Evolutionary conservation across 2,329 filamentous ascomycete species (phyloP).

Genomic region (Sclerotinia borealis): DNA sequence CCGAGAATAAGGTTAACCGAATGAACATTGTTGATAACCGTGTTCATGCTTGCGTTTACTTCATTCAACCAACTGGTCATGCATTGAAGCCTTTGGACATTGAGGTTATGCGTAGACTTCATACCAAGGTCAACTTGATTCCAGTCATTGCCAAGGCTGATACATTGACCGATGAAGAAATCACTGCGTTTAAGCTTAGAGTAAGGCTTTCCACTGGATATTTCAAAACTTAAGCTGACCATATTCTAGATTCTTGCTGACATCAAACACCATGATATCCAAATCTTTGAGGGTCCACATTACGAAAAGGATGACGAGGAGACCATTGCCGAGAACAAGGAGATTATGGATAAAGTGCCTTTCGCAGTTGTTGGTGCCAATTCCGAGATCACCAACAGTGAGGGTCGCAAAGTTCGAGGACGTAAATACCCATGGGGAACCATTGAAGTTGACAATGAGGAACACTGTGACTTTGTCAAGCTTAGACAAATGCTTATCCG

Average conservation of each 20-base stretch:
- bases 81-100: constrained; percentile 97
- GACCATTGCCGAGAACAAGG: constrained; percentile 99
- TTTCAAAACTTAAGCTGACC: constrained; percentile 14
- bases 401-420: constrained; percentile 92
- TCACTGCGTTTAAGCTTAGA: constrained; percentile 88
- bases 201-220: constrained; percentile 51
- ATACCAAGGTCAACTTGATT: constrained; percentile 99
- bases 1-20: constrained; percentile 99
- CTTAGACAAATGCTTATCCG: constrained; percentile 99
- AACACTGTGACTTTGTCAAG: constrained; percentile 99
- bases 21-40: constrained; percentile 99
- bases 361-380: constrained; percentile 98
- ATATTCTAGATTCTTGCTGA: constrained; percentile 80
- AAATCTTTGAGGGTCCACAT: constrained; percentile 97
- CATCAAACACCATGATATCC: constrained; percentile 94
- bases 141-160: constrained; percentile 98
- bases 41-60: constrained; percentile 98
- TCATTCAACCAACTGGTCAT: constrained; percentile 98
- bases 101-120: constrained; percentile 97
- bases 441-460: constrained; percentile 99
- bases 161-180: constrained; percentile 95
- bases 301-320: constrained; percentile 99
- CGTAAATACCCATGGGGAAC: constrained; percentile 97
- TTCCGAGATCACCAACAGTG: constrained; percentile 81
- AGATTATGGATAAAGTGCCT: constrained; percentile 99